Conservation (phyloP, 768 basidiomycete species). For the Sistotremastrum niveocremeum region DNA sequence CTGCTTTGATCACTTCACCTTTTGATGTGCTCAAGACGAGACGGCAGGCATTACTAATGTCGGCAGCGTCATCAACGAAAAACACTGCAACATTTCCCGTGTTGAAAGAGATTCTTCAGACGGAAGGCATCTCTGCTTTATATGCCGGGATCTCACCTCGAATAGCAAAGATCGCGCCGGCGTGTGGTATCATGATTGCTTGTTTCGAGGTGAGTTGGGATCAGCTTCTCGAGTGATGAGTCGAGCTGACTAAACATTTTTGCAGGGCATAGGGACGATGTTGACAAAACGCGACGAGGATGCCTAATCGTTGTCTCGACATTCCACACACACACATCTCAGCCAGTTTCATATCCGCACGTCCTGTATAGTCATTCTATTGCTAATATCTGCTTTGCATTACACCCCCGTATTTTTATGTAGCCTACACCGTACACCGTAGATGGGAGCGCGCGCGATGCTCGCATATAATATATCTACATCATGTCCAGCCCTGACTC, state of each 20-base stretch:
- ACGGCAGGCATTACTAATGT: conserved; percentile 72
- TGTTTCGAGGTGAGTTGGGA: conserved; percentile 66
- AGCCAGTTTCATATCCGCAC: too few species aligned
- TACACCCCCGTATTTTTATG: too few species aligned
- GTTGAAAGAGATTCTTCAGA: conserved; percentile 52
- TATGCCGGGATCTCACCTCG: conserved; percentile 81
- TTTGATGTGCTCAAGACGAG: conserved; percentile 97
- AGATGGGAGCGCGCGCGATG: too few species aligned
- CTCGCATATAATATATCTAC: too few species aligned
- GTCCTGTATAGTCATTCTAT: too few species aligned
- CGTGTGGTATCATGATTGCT: conserved; percentile 97
- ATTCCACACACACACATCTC: too few species aligned
- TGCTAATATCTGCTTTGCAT: too few species aligned
- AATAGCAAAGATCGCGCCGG: conserved; percentile 90
- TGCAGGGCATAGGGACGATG: conserved; percentile 4
- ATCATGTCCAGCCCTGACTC: too few species aligned
- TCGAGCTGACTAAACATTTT: neutral
- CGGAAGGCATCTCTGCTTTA: conserved; percentile 66
- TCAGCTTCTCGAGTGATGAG: neutral
- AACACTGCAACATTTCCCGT: conserved; percentile 41
- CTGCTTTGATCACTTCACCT: conserved; percentile 83
- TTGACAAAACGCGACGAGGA: neutral
- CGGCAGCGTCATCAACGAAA: conserved; percentile 26
- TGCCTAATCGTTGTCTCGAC: too few species aligned
- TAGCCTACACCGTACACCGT: too few species aligned